A percentile compares a stretch with the other conserved stretches of the same genome.
phyloP scores from a whole-genome alignment of 2,329 filamentous ascomycete species.

The Microsporum audouinii region DNA sequence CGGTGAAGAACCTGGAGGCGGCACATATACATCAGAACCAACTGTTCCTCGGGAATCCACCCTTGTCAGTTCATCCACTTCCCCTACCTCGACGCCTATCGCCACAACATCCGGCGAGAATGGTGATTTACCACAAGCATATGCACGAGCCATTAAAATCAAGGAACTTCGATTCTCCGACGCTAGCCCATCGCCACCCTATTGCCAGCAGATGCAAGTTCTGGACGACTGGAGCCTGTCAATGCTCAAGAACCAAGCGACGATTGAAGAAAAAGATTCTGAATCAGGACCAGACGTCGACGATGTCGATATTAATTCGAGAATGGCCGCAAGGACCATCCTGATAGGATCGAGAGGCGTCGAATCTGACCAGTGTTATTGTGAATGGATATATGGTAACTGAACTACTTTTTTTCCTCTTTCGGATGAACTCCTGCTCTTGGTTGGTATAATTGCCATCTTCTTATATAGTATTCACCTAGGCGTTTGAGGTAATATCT shows the following conservation, averaged over 20 bases:
- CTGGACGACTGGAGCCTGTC: conserved; percentile 39
- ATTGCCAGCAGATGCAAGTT: conserved; percentile 55
- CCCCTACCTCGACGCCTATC: conserved; percentile 11
- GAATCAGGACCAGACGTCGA: background rate
- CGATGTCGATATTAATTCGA: background rate
- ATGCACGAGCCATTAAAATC: conserved; percentile 53
- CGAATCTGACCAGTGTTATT: conserved; percentile 9
- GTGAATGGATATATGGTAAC: conserved; percentile 14
- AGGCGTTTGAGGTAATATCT: background rate
- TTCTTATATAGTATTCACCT: background rate
- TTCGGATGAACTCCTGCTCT: background rate
- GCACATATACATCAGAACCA: background rate
- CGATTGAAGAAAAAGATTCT: conserved; percentile 21
- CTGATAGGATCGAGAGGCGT: background rate
- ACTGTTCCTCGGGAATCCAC: conserved; percentile 1
- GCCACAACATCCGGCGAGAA: conserved; percentile 2
- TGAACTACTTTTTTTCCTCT: background rate
- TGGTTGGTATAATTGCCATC: background rate
- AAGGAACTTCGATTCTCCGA: conserved; percentile 48
- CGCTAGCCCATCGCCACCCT: conserved; percentile 35
- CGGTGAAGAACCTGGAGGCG: background rate
- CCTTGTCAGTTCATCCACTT: background rate
- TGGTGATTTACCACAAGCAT: conserved; percentile 17
- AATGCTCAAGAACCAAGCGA: background rate
- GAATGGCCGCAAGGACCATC: background rate